Conservation (phyloP, 73 alveolate species). For the Paramecium sexaurelia region DNA sequence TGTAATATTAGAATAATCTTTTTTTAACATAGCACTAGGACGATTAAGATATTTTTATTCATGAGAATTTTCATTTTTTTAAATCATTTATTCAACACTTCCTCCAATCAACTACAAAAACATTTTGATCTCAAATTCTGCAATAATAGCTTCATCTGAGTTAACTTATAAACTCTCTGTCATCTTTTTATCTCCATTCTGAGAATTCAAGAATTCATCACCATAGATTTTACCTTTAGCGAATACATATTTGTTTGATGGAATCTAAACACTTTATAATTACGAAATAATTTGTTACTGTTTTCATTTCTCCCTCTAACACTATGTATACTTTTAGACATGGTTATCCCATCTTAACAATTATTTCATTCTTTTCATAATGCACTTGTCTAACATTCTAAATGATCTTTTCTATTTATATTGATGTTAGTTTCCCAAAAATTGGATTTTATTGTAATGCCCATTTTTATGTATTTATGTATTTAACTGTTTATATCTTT, state of each 20-base stretch:
- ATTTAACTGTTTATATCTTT: slow-evolving; percentile 54
- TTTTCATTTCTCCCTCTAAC: slow-evolving; percentile 45
- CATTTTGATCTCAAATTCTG: slow-evolving; percentile 33
- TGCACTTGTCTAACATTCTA: slow-evolving; percentile 4
- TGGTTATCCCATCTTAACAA: slow-evolving; percentile 13
- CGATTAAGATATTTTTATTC: slow-evolving; percentile 54
- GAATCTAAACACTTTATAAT: background rate
- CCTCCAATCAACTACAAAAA: slow-evolving; percentile 59
- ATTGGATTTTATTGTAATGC: slow-evolving; percentile 58
- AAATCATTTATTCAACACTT: slow-evolving; percentile 22
- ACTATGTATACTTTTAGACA: slow-evolving; percentile 31
- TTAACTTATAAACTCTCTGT: background rate
- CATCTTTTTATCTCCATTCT: background rate
- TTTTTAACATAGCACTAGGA: slow-evolving; percentile 40
- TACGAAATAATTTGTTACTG: slow-evolving; percentile 23
- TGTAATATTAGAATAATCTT: slow-evolving; percentile 58
- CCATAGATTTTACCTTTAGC: slow-evolving; percentile 39
- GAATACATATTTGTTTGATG: background rate
- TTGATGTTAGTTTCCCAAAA: slow-evolving; percentile 50
- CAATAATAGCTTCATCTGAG: background rate
- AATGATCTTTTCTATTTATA: slow-evolving; percentile 57
- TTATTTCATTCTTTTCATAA: slow-evolving; percentile 25
- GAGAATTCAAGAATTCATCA: background rate
- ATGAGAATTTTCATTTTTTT: slow-evolving; percentile 63
- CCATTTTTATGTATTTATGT: slow-evolving; percentile 63